Base-by-base conservation (phyloP, 495 filamentous ascomycete genomes). In the Niebla homalea region DNA sequence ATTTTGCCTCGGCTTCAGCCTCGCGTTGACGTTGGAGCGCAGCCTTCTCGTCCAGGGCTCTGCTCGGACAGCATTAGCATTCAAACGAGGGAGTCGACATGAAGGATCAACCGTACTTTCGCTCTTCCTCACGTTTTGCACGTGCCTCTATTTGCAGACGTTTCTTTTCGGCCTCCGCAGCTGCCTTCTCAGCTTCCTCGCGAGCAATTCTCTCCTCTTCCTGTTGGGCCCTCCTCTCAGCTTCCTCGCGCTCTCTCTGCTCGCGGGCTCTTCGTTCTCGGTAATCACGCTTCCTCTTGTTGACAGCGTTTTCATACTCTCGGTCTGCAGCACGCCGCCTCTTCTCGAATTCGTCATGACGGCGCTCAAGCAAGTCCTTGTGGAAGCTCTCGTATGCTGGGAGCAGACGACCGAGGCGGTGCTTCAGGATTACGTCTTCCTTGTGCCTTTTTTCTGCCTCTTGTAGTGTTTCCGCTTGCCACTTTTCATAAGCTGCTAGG, bases 341-440 rank as follows among this genome's bases (percentile, higher is more conserved):
- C 70, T 84, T 87, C 75, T 97, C 93, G 60, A 97, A 97, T 65
- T 97, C 86, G 57, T 94, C 85, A 60, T 87, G 85, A 56, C 92
- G 84, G 61, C 87, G 82, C 62, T 89, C 81, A 45, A 83, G 81
- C 23, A 96, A 73, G 29, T 83, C 77, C 51, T 82, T 71, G 55
- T 82, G 76, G 78, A 94, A 97, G 21, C 64, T 72, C 64, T 86
- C 87, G 69, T 95, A 98, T 29, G 69, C 63, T 6, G 78, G 77
- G 49, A 97, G 79, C 43, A 98, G 77, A 46, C 89, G 79, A 56
- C 74, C 77, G 21, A 98, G 76, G 62, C 92, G 84, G 67, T 90
- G 83, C 76, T 96, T 96, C 54, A 98, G 78, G 43, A 87, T 81
- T 41, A 97, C 79, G 50, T 89, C 88, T 62, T 89, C 86, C 65